Percentiles rank a stretch among this genome's conserved stretches.
Conservation (phyloP, 164 flowering plant species). For the Magnolia sinica region DNA sequence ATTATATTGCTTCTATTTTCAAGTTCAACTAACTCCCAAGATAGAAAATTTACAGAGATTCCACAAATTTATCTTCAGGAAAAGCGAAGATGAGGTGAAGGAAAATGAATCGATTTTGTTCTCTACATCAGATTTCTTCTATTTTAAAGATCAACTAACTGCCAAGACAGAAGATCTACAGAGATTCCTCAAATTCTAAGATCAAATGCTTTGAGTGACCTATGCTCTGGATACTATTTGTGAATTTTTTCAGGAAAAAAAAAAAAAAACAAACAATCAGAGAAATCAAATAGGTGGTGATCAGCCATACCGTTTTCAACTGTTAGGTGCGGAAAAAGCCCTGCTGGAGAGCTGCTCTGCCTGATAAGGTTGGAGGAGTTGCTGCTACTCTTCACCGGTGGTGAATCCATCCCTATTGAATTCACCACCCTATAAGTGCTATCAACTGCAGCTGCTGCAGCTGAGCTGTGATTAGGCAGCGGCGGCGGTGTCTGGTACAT, state of each 20-base stretch:
- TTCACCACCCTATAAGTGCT: constrained; percentile 20
- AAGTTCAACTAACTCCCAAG: not conserved
- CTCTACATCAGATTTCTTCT: not conserved
- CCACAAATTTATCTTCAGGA: too few species aligned
- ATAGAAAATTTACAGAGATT: too few species aligned
- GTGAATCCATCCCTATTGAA: constrained; percentile 29
- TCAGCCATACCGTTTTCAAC: constrained; percentile 55
- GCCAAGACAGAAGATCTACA: too few species aligned
- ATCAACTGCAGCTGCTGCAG: constrained; percentile 14
- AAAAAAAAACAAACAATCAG: not conserved
- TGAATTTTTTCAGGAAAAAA: not conserved
- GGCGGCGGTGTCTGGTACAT: constrained; percentile 16
- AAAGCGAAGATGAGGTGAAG: too few species aligned
- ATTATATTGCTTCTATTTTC: not conserved
- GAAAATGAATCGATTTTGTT: not conserved
- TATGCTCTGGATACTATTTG: too few species aligned
- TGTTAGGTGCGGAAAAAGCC: constrained; percentile 51
- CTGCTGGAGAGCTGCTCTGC: constrained; percentile 92
- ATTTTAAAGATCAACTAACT: not conserved
- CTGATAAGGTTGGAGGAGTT: constrained; percentile 54
- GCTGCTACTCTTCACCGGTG: constrained; percentile 25
- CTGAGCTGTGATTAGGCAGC: constrained; percentile 22
- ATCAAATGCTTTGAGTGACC: too few species aligned
- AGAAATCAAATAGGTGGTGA: not conserved
- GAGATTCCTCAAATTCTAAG: too few species aligned